These are phyloP conservation scores for Pugionium cornutum DNA, from an alignment of 345 rosid species.

Conservation along the genomic window DNA sequence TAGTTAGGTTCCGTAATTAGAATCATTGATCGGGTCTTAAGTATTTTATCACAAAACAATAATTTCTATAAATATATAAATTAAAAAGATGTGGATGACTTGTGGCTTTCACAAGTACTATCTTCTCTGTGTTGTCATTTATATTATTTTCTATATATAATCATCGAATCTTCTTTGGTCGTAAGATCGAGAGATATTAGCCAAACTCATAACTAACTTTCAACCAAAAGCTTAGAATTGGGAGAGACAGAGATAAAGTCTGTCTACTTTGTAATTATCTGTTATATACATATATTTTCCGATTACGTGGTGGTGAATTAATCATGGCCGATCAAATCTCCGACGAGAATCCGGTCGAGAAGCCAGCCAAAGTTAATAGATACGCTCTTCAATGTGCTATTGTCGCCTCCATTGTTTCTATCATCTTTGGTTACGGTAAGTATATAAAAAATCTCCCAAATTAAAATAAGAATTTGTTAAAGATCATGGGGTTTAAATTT, in stretches of 20 bases:
- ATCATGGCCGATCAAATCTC: constrained; percentile 32
- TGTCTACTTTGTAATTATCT: background rate
- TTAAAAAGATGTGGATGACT: constrained; percentile 21
- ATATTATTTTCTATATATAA: constrained; percentile 15
- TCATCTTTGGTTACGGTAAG: constrained; percentile 85
- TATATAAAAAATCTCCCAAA: background rate
- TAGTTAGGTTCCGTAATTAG: constrained; percentile 13
- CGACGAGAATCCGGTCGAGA: constrained; percentile 32
- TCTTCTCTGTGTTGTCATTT: constrained; percentile 20
- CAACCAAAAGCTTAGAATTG: constrained; percentile 18
- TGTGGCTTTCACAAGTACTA: constrained; percentile 33
- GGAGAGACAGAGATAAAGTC: constrained; percentile 14
- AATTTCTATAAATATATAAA: constrained; percentile 20
- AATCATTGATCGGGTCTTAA: constrained; percentile 30
- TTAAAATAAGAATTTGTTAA: background rate
- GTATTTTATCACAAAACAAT: constrained; percentile 1
- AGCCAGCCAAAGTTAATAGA: constrained; percentile 46
- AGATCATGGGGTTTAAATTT: background rate
- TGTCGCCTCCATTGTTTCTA: constrained; percentile 74
- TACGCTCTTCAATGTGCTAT: constrained; percentile 72
- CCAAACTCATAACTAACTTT: constrained; percentile 33
- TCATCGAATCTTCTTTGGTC: constrained; percentile 33
- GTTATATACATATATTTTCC: background rate
- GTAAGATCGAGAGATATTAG: constrained; percentile 7
- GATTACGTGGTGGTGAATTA: constrained; percentile 7